A percentile compares a stretch with the other conserved stretches of the same genome.
Evolutionary conservation across 768 basidiomycete species (phyloP).

Genomic region (Hypholoma fasciculare): DNA sequence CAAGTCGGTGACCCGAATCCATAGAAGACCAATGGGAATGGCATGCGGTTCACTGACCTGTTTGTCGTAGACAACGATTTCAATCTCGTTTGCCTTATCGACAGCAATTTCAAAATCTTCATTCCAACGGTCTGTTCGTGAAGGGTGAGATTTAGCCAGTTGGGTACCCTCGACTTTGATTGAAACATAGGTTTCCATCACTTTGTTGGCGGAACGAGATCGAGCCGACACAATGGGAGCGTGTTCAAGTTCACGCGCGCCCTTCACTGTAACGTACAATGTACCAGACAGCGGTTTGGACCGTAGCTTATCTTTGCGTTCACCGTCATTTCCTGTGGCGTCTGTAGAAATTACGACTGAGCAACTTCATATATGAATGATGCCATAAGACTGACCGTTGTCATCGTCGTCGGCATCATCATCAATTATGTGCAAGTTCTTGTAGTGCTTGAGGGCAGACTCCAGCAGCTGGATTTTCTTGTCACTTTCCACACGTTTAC

Average conservation of each 20-base stretch:
- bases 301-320: slow-evolving; percentile 90
- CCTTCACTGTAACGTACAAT: slow-evolving; percentile 83
- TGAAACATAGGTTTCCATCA: slow-evolving; percentile 85
- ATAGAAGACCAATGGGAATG: slow-evolving; percentile 90
- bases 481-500: slow-evolving; percentile 92
- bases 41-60: slow-evolving; percentile 79
- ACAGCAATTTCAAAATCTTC: slow-evolving; percentile 96
- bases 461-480: slow-evolving; percentile 94
- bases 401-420: slow-evolving; percentile 89
- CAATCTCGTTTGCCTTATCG: slow-evolving; percentile 98
- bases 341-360: slow-evolving; percentile 20
- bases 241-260: slow-evolving; percentile 94
- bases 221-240: slow-evolving; percentile 69
- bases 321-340: slow-evolving; percentile 68
- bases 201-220: slow-evolving; percentile 76
- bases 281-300: slow-evolving; percentile 94
- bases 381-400: slow-evolving; percentile 40
- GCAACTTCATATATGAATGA: slow-evolving; percentile 7
- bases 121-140: slow-evolving; percentile 95
- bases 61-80: slow-evolving; percentile 94
- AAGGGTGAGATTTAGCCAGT: slow-evolving; percentile 87
- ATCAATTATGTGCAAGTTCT: slow-evolving; percentile 92
- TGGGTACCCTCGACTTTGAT: slow-evolving; percentile 97
- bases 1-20: slow-evolving; percentile 92
- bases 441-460: slow-evolving; percentile 92